Evolutionary conservation across 2,329 filamentous ascomycete genomes (phyloP).

Genomic region (Leptographium radiaticola): DNA sequence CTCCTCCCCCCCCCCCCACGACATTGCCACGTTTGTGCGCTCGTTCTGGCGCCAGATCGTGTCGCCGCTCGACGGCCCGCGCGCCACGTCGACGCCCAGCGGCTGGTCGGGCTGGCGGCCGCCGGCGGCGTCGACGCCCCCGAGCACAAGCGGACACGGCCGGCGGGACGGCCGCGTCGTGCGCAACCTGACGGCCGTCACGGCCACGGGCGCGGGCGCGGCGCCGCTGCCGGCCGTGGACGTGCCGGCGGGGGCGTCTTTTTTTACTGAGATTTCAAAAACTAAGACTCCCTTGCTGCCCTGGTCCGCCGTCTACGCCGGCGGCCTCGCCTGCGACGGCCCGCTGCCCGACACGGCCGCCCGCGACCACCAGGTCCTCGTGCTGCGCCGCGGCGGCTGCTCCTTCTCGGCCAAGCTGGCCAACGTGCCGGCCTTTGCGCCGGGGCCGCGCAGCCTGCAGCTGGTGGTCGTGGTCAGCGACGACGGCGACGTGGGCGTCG

Average conservation of each 20-base stretch:
- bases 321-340: conserved; percentile 53
- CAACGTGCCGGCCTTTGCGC: conserved; percentile 69
- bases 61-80: conserved; percentile 20
- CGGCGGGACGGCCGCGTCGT: conserved; percentile 17
- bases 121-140: not conserved
- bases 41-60: conserved; percentile 32
- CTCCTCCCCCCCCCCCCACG: too few species aligned
- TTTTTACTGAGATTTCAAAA: too few species aligned
- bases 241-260: conserved; percentile 20
- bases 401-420: conserved; percentile 71
- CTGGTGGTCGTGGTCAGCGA: conserved; percentile 68
- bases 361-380: conserved; percentile 58
- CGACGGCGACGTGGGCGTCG: conserved; percentile 26
- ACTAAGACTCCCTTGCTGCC: too few species aligned
- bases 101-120: not conserved
- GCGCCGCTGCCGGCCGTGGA: conserved; percentile 32
- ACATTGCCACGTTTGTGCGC: conserved; percentile 30
- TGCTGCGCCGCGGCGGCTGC: conserved; percentile 73
- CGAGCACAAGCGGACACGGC: not conserved
- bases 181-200: conserved; percentile 23
- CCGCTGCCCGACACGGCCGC: conserved; percentile 37
- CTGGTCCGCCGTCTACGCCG: conserved; percentile 61
- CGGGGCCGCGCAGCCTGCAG: conserved; percentile 49
- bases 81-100: conserved; percentile 7
- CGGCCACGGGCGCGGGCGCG: conserved; percentile 30